Base-by-base conservation (phyloP, 2,329 filamentous ascomycete species). In the Stylonectria norvegica region DNA sequence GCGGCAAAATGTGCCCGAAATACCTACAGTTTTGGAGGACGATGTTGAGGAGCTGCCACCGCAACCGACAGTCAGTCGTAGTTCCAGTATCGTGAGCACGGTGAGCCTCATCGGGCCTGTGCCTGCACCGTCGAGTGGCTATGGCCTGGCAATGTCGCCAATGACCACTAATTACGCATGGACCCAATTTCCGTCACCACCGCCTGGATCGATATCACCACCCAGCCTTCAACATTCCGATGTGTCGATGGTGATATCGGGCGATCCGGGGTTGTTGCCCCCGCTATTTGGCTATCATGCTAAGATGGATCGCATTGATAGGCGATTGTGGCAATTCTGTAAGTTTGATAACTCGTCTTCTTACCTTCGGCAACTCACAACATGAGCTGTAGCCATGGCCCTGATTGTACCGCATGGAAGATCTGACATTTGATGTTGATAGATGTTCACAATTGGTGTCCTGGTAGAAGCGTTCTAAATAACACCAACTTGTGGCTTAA, bases 391-490 rank as follows among this genome's bases (percentile, higher is more conserved):
- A 7, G 8, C 28, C 22, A 25, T 12, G 7, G 7, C 22, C 8
- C 25, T 12, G 23, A 14, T 8, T 14, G 10, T n/a, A 4, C 2
- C 29, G 27, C 36, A 10, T 36, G n/a, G 7, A 20, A 33, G 9
- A 5, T 29, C 33, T 41, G 30, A 51, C 34, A 32, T 38, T 15
- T 16, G 34, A 4, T 39, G 20, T 17, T 22, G 25, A 11, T 8
- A 69, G 66, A 69, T 43, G 49, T 63, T 3, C 55, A 53, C 7
- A 67, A 67, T 15, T 69, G 66, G 66, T 68, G 66, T 23, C 62
- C 66, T 1, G 66, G 66, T 5, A 56, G 66, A 32, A 68, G 62
- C 39, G 58, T 69, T 12, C 49, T 69, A 3, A 42, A 44, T 5
- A 59, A 56, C 11, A 67, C 66, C 15, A 69, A 69, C 41, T 52